Evolutionary conservation across 1,284 basidiomycete species (phyloP).

Genomic region (Sporisorium scitamineum): DNA sequence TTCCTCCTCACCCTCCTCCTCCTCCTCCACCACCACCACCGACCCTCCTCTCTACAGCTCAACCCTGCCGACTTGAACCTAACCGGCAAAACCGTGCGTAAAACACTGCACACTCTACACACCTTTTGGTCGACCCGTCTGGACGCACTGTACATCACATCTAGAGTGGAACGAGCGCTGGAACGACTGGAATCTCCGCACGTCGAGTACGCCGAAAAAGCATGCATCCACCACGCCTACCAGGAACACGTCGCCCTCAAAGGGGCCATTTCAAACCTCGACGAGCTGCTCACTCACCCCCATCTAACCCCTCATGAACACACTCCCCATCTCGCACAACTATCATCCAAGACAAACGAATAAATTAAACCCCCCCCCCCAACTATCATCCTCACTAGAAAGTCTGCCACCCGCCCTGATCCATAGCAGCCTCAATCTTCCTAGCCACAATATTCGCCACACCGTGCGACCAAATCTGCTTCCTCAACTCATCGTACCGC

Average conservation of each 20-base stretch:
- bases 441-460: conserved; percentile 91
- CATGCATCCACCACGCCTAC: conserved; percentile 35
- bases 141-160: background rate
- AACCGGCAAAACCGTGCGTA: background rate
- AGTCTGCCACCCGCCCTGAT: conserved; percentile 92
- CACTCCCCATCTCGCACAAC: conserved; percentile 1
- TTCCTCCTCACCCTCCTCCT: conserved; percentile 22
- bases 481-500: conserved; percentile 91
- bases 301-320: background rate
- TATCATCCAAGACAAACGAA: background rate
- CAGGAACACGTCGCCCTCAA: conserved; percentile 28
- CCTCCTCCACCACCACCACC: conserved; percentile 14
- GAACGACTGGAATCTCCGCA: background rate
- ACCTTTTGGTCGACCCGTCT: background rate
- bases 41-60: background rate
- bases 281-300: conserved; percentile 9
- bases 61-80: background rate
- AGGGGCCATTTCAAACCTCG: background rate
- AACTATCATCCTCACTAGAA: conserved; percentile 73
- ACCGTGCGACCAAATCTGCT: conserved; percentile 87
- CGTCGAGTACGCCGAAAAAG: conserved; percentile 12
- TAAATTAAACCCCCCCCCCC: too few species aligned
- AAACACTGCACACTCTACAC: conserved; percentile 13
- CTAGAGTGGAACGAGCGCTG: conserved; percentile 3
- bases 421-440: conserved; percentile 80